Base-by-base conservation (phyloP, 208 protist species). In the Leishmania gerbilli region DNA sequence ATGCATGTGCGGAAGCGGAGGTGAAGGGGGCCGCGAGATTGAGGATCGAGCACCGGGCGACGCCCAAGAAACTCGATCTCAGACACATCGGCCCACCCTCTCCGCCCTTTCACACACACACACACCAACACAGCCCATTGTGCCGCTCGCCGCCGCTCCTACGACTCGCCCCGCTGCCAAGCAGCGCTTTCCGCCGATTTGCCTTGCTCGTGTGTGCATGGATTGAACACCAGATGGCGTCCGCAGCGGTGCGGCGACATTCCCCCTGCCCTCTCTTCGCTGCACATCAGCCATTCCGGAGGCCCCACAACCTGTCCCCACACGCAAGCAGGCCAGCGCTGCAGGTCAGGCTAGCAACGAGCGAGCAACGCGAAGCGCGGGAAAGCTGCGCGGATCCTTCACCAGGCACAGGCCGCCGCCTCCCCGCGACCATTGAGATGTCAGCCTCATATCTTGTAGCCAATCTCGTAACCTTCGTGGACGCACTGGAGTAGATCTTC, bases 401-500 rank as follows among this genome's bases (percentile, higher is more conserved):
- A 62, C 8, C 24, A 62, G 1, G 7, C 60, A 37, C 62, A 34
- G 9, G 45, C 19, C 6, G 45, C 5, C 8, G 42, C 21, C 7
- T 0, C 31, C 8, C 42, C 42, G 27, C 17, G 8, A 34, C 68
- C 9, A 72, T n/a, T 42, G 21, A 17, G 17, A 5, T 11, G 62
- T 11, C 40, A 42, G 27, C 37, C 7, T 86, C 84, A 96, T 27
- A 97, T 87, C 76, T 97, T 97, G 75, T 86, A 88, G 8, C 92
- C 92, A 79, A 97, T 89, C 74, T 97, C 94, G 76, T 96, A 96
- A 31, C 92, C 94, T 68, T 97, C 92, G 13, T 95, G 92, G 31
- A 97, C 89, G 1, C 90, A 91, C 56, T 93, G 91, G 69, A 96
- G 71, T 19, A 97, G n/a, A 76, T 97, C 94, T 75, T 97, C 85